These are phyloP conservation scores for Colletotrichum sp. DNA, from an alignment of 2,329 filamentous ascomycete species.

Conservation along the genomic window DNA sequence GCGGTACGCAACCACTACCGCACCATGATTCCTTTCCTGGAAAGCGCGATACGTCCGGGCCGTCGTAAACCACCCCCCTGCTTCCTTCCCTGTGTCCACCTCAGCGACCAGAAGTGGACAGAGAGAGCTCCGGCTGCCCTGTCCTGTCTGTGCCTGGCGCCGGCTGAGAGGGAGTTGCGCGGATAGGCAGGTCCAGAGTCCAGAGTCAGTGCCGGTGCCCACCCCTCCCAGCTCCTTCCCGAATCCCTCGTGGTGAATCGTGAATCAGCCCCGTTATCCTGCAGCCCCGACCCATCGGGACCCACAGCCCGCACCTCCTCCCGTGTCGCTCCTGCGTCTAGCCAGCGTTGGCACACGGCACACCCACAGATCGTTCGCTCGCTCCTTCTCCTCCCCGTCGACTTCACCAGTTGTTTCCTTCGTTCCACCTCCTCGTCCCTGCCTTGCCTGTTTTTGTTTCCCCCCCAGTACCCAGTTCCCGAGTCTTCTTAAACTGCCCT, in stretches of 20 bases:
- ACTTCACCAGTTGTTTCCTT: conserved; percentile 15
- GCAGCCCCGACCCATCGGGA: conserved; percentile 6
- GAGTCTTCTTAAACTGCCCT: conserved; percentile 20
- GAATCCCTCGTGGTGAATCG: conserved; percentile 20
- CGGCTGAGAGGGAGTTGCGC: neutral
- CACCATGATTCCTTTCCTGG: conserved; percentile 8
- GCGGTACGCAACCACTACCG: neutral
- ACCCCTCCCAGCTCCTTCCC: neutral
- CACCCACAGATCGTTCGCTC: neutral
- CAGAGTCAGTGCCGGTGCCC: neutral
- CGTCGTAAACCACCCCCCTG: neutral
- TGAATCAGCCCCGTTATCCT: conserved; percentile 3
- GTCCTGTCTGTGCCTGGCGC: neutral
- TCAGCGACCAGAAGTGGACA: neutral
- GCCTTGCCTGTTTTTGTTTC: neutral
- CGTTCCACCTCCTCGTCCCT: neutral
- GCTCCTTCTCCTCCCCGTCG: conserved; percentile 8
- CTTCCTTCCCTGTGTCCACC: neutral
- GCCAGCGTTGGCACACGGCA: neutral
- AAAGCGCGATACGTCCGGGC: conserved; percentile 16
- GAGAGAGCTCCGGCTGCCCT: neutral
- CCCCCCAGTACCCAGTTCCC: conserved; percentile 3
- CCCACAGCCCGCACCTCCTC: conserved; percentile 4
- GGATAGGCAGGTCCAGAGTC: neutral
- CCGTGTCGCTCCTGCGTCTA: neutral